A percentile compares a stretch with the other conserved stretches of the same genome.
Evolutionary conservation across 257 asterid species (phyloP).

Genomic region (Przewalskia tangutica): DNA sequence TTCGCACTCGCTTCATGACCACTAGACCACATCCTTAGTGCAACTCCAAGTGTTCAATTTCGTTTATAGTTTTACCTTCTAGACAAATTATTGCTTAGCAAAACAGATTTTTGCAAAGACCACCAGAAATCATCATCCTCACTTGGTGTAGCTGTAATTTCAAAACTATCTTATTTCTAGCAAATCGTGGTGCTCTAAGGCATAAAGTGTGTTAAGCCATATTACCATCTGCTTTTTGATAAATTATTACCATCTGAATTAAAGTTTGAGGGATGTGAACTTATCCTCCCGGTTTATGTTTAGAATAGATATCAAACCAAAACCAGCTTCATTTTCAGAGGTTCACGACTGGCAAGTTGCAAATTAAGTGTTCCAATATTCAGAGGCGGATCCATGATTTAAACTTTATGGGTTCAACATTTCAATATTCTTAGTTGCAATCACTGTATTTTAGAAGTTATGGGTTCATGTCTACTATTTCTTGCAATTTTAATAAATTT

Average conservation of each 20-base stretch:
- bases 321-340: not conserved
- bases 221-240: not conserved
- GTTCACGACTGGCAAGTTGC: not conserved
- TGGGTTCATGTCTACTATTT: no score
- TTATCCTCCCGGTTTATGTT: not conserved
- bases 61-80: not conserved
- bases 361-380: not conserved
- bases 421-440: no score
- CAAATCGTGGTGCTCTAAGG: not conserved
- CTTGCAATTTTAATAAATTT: no score
- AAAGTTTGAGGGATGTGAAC: not conserved
- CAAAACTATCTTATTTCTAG: not conserved
- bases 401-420: no score
- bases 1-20: not conserved
- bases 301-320: not conserved
- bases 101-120: not conserved
- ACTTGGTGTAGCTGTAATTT: not conserved
- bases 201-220: not conserved
- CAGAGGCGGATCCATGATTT: no score
- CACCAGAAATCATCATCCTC: not conserved
- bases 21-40: not conserved
- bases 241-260: not conserved
- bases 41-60: not conserved
- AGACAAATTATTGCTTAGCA: not conserved
- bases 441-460: not conserved